phyloP scores from a whole-genome alignment of 2,329 filamentous ascomycete species.

The Dactylellina cionopaga region DNA sequence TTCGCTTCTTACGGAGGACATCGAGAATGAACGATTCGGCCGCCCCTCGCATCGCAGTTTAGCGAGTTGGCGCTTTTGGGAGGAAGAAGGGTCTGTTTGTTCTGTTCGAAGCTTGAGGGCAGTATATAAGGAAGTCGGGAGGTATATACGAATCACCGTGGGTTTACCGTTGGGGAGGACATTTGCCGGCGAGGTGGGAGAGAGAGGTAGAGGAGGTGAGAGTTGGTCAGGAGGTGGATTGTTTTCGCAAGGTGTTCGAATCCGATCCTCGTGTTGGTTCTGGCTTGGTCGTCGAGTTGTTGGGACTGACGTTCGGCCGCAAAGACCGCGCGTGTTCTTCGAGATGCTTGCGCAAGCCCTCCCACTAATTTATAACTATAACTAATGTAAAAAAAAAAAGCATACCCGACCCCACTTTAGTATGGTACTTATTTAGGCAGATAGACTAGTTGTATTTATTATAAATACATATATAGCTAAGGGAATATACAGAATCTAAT shows the following conservation, averaged over 20 bases:
- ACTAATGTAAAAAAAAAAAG: no score
- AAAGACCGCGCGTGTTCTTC: neutral
- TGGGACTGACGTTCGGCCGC: neutral
- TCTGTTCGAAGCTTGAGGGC: constrained; percentile 3
- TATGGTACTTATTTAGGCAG: no score
- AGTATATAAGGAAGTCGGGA: neutral
- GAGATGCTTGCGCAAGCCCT: constrained; percentile 23
- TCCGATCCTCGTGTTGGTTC: neutral
- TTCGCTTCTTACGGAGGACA: constrained; percentile 41
- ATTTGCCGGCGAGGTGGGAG: neutral
- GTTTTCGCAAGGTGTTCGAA: constrained; percentile 19
- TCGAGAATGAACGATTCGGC: constrained; percentile 37
- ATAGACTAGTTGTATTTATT: no score
- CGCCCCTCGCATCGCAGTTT: constrained; percentile 40
- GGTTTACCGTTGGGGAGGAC: no score
- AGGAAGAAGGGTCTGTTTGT: neutral
- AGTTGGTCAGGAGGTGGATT: constrained; percentile 9
- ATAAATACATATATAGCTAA: no score
- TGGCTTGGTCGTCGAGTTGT: neutral
- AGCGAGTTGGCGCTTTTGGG: neutral
- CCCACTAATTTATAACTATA: no score
- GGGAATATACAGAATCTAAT: no score
- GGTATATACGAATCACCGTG: neutral
- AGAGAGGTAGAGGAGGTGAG: neutral
- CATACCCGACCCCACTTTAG: no score